These are phyloP conservation scores for Eimeria acervulina DNA, from an alignment of 169 alveolate species.

Conservation along the genomic window DNA sequence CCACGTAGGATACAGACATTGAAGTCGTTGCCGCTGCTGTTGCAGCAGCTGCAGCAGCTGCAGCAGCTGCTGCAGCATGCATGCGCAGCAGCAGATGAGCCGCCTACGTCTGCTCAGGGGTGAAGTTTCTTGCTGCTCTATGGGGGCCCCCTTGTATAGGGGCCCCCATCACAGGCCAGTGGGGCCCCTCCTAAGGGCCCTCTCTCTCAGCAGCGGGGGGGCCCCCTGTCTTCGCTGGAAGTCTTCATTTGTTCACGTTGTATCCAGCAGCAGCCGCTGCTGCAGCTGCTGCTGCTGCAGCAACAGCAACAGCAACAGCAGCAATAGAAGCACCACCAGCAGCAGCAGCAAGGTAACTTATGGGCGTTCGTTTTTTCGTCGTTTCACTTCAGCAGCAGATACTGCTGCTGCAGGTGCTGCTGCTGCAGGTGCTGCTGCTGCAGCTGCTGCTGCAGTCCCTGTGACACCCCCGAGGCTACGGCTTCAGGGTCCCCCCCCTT, in stretches of 20 bases:
- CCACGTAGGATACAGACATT: neutral
- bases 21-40: neutral
- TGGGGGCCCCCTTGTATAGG: neutral
- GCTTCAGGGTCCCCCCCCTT: slow-evolving; percentile 2
- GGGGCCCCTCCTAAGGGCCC: neutral
- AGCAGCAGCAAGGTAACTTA: neutral
- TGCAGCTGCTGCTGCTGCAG: neutral
- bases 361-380: neutral
- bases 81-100: neutral
- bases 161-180: neutral
- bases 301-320: slow-evolving; percentile 29
- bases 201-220: neutral
- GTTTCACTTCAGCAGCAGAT: slow-evolving; percentile 10
- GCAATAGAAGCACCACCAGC: neutral
- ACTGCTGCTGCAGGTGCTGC: neutral
- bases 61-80: neutral
- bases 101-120: neutral
- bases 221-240: neutral
- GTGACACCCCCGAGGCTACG: neutral
- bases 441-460: neutral
- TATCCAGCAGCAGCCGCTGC: neutral
- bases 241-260: neutral
- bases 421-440: neutral
- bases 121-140: neutral
- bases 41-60: neutral